phyloP scores from a whole-genome alignment of 208 protist species.

The Acanthamoeba quina region DNA sequence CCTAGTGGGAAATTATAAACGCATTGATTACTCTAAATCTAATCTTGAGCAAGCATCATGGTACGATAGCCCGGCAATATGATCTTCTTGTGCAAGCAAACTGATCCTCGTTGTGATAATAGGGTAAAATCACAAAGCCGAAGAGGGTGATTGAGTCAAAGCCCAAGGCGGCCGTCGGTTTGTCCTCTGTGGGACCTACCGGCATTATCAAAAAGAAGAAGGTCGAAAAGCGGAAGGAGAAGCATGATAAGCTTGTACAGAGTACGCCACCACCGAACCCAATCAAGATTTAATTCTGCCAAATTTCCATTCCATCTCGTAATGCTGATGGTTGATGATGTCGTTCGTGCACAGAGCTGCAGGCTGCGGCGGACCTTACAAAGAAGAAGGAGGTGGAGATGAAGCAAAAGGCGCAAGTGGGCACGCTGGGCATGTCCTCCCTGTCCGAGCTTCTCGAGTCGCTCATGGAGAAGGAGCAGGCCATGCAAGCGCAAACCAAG shows the following conservation, averaged over 20 bases:
- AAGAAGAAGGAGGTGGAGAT: conserved; percentile 21
- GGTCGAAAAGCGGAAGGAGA: conserved; percentile 5
- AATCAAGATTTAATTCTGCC: too few relatives aligned
- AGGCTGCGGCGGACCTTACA: not conserved
- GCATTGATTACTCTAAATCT: too few relatives aligned
- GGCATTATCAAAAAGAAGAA: conserved; percentile 29
- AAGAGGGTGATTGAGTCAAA: not conserved
- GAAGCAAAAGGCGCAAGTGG: conserved; percentile 31
- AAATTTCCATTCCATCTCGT: too few relatives aligned
- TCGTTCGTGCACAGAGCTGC: not conserved
- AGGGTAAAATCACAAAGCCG: conserved; percentile 19
- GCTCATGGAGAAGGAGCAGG: conserved; percentile 25
- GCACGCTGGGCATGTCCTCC: conserved; percentile 22
- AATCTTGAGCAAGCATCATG: too few relatives aligned
- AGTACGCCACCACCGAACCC: not conserved
- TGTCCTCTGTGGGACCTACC: not conserved
- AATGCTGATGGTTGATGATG: too few relatives aligned
- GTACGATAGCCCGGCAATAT: too few relatives aligned
- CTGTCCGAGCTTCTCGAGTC: conserved; percentile 17
- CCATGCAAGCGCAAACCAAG: not conserved
- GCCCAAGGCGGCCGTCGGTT: not conserved
- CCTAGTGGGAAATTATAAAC: too few relatives aligned
- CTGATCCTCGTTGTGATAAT: too few relatives aligned
- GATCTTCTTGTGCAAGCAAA: too few relatives aligned
- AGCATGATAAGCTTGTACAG: conserved; percentile 47